These are phyloP conservation scores for Paramecium bursaria DNA, from an alignment of 73 alveolate species.

Conservation along the genomic window DNA sequence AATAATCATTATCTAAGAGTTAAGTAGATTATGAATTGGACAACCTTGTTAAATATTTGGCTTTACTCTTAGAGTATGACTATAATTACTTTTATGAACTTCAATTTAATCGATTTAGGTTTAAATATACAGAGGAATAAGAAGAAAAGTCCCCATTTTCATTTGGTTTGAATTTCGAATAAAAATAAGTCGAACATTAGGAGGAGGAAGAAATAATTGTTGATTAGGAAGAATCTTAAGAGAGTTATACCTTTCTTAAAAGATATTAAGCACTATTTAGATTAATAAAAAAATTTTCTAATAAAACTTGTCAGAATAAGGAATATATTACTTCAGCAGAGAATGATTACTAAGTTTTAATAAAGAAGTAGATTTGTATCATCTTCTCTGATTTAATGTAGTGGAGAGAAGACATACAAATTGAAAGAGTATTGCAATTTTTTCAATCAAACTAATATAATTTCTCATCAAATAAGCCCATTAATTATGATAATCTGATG, in stretches of 20 bases:
- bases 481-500: neutral
- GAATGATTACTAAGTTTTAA: neutral
- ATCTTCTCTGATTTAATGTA: constrained; percentile 4
- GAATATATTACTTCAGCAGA: no score
- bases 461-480: neutral
- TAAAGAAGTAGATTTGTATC: constrained; percentile 33
- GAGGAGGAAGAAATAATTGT: constrained; percentile 12
- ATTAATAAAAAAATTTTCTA: constrained; percentile 21
- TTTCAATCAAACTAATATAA: neutral
- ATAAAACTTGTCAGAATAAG: constrained; percentile 31
- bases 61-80: constrained; percentile 63
- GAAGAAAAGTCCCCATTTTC: neutral
- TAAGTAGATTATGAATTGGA: neutral
- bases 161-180: neutral
- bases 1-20: neutral
- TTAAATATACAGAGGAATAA: neutral
- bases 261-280: constrained; percentile 26
- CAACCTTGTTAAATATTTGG: constrained; percentile 49
- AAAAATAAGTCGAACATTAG: constrained; percentile 22
- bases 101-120: neutral
- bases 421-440: constrained; percentile 11
- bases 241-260: neutral
- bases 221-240: neutral
- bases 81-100: constrained; percentile 60
- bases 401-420: constrained; percentile 45